Base-by-base conservation (phyloP, 2,329 filamentous ascomycete genomes). In the Penicillium sp. region DNA sequence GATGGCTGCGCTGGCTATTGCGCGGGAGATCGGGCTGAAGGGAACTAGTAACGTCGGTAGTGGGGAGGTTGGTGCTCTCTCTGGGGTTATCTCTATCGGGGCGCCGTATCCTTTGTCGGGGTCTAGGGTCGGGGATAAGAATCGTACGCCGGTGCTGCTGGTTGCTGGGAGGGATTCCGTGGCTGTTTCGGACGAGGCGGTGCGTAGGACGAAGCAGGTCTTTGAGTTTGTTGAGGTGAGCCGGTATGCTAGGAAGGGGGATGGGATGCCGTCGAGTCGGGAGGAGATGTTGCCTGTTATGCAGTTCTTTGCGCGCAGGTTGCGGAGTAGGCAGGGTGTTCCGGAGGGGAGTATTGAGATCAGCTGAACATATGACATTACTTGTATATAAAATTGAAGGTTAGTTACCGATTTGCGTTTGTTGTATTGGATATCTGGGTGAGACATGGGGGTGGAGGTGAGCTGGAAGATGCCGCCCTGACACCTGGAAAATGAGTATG, bases 271-370 rank as follows among this genome's bases (percentile, higher is more conserved):
- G n/a, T 74, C 76, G 40, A 84, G 77, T 64, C 77, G 85, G 46
- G 88, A 94, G 10, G 90, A 97, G 75, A 90, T 94, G 78, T 64
- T 90, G 61, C 89, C 90, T 0, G 78, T 96, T 53, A 96, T 96
- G 88, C 81, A 85, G 62, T 96, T 83, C 65, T 78, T 75, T 58
- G 71, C 69, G 21, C 61, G 70, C 32, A 60, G 69, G 43, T 57
- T 75, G 52, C 64, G 65, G 50, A 75, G 72, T 62, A 64, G 66
- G 50, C 64, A 68, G 46, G 72, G 72, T 29, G 71, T 75, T 35
- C 73, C 71, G 0, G 71, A 72, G 54, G 73, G 70, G 3, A 70
- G 69, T 59, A 59, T 75, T 32, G 72, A 75, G 55, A 59, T 75
- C 57, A 60, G 61, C 22, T 68, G 52, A 62, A 33, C 21, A 3